Conservation (phyloP, 1,284 basidiomycete genomes). For the Apiotrichum laibachii region DNA sequence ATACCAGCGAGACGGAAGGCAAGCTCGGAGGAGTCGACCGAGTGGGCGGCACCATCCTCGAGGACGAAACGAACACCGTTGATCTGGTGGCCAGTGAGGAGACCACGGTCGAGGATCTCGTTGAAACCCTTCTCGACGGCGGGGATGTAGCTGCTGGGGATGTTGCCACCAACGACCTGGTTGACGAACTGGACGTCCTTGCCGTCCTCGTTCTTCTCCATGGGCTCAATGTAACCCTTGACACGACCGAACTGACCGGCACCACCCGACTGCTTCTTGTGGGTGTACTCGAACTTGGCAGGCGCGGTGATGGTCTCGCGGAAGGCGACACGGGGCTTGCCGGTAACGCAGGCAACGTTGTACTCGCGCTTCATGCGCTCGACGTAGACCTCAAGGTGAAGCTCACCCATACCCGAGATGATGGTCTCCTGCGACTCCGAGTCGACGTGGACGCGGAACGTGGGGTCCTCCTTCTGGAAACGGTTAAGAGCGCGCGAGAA, state of each 20-base stretch:
- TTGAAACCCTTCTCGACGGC: conserved; percentile 97
- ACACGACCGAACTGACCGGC: conserved; percentile 96
- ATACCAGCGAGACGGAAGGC: conserved; percentile 90
- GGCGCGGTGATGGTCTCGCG: conserved; percentile 85
- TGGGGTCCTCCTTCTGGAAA: conserved; percentile 99
- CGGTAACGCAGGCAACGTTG: conserved; percentile 87
- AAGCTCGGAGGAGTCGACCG: conserved; percentile 95
- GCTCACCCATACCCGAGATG: conserved; percentile 98
- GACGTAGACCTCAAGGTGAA: conserved; percentile 98
- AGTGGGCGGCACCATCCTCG: conserved; percentile 87
- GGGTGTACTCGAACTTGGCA: conserved; percentile 84
- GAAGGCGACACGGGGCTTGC: conserved; percentile 96
- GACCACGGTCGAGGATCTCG: conserved; percentile 89
- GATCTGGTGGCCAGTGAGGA: conserved; percentile 83
- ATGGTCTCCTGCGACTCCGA: conserved; percentile 98
- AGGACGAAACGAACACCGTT: conserved; percentile 84
- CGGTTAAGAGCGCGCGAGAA: conserved; percentile 95
- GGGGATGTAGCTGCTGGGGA: conserved; percentile 88
- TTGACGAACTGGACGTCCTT: conserved; percentile 88
- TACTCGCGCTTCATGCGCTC: conserved; percentile 99
- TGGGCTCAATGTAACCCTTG: conserved; percentile 87
- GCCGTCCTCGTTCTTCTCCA: conserved; percentile 73
- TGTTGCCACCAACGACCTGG: conserved; percentile 85
- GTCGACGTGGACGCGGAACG: conserved; percentile 96
- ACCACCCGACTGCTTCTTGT: conserved; percentile 98